Conservation (phyloP, 192 early-diverging fungal genomes). For the Rhizophagus clarus region DNA sequence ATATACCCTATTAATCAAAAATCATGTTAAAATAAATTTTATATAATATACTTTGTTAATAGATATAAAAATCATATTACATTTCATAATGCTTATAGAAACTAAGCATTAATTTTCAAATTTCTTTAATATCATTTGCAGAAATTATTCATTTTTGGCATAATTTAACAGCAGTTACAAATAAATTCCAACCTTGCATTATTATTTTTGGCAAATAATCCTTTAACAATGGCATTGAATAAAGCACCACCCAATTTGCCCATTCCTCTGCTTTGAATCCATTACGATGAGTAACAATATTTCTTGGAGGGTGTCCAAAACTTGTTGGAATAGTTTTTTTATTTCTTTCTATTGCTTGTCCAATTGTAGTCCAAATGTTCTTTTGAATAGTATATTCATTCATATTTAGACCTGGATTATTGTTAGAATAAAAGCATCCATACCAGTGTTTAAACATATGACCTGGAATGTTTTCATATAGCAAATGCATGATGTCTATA, state of each 20-base stretch:
- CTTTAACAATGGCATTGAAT: conserved; percentile 8
- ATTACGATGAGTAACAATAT: not conserved
- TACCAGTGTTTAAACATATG: conserved; percentile 3
- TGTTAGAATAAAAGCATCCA: not conserved
- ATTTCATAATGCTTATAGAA: conserved; percentile 12
- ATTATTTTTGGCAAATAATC: not conserved
- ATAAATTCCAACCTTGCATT: not conserved
- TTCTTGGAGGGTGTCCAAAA: not conserved
- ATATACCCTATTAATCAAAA: not conserved
- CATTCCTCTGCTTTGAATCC: conserved; percentile 1
- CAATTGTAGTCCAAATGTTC: not conserved
- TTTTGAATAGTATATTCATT: conserved; percentile 4
- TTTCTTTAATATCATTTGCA: not conserved
- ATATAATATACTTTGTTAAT: not conserved
- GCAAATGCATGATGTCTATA: not conserved
- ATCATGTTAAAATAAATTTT: not conserved
- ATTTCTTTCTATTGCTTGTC: not conserved
- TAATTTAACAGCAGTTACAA: not conserved
- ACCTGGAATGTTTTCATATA: conserved; percentile 1
- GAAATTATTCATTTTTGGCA: not conserved
- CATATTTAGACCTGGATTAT: not conserved
- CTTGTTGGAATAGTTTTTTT: not conserved
- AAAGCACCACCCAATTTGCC: not conserved
- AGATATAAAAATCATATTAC: not conserved
- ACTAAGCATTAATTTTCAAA: not conserved